Conservation (phyloP, 345 rosid species). For the Capsella bursapastoris region DNA sequence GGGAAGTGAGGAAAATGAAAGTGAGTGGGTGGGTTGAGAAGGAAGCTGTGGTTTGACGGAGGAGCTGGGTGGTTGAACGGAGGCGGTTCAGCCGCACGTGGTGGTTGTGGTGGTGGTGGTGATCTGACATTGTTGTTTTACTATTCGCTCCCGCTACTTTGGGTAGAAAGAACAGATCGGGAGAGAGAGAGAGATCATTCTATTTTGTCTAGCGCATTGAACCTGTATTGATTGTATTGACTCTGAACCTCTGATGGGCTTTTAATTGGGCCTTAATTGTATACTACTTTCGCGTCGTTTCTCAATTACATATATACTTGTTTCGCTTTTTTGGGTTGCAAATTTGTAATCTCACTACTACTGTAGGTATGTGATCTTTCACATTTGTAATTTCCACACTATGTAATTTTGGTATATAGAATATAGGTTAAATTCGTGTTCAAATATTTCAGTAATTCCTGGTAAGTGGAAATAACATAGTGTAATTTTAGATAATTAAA, state of each 20-base stretch:
- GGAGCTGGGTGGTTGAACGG: slow-evolving; percentile 65
- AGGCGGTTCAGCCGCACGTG: slow-evolving; percentile 59
- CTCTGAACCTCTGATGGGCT: not conserved
- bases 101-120: slow-evolving; percentile 42
- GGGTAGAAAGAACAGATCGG: slow-evolving; percentile 23
- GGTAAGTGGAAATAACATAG: not conserved
- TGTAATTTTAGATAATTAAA: not conserved
- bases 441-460: not conserved
- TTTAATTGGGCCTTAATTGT: not conserved
- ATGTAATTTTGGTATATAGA: not conserved
- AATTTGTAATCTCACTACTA: not conserved
- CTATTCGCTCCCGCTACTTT: slow-evolving; percentile 42
- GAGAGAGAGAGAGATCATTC: not conserved
- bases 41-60: slow-evolving; percentile 55
- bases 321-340: too few relatives aligned
- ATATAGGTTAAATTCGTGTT: not conserved
- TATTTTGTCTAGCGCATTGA: not conserved
- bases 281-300: not conserved
- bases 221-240: not conserved
- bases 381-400: not conserved
- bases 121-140: slow-evolving; percentile 63
- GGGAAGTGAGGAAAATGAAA: slow-evolving; percentile 70
- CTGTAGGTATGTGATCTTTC: not conserved
- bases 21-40: slow-evolving; percentile 61
- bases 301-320: too few relatives aligned